Conservation (phyloP, 2,329 filamentous ascomycete genomes). For the Monilinia fructicola region DNA sequence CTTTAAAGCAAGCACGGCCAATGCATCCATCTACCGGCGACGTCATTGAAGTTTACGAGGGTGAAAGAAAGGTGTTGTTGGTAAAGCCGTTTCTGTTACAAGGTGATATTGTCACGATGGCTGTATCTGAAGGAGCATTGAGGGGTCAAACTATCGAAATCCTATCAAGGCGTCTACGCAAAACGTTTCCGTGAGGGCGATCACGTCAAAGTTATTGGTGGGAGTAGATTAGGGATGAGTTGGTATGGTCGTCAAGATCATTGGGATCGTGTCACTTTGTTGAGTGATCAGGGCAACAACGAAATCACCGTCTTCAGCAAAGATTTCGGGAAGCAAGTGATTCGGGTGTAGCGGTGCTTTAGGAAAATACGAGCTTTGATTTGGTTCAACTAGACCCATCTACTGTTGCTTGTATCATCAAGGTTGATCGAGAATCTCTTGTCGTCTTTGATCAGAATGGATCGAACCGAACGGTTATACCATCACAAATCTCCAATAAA, state of each 20-base stretch:
- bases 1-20: slow-evolving; percentile 77
- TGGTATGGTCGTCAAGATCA: slow-evolving; percentile 93
- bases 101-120: slow-evolving; percentile 87
- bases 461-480: slow-evolving; percentile 76
- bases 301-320: slow-evolving; percentile 99
- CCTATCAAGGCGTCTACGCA: slow-evolving; percentile 88
- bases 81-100: slow-evolving; percentile 80
- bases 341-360: slow-evolving; percentile 77
- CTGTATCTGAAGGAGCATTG: slow-evolving; percentile 79
- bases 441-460: slow-evolving; percentile 89
- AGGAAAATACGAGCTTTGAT: slow-evolving; percentile 90
- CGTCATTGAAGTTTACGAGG: slow-evolving; percentile 93
- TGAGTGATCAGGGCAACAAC: slow-evolving; percentile 88
- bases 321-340: slow-evolving; percentile 92
- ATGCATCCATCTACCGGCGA: slow-evolving; percentile 87
- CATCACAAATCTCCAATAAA: slow-evolving; percentile 89
- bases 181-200: slow-evolving; percentile 93
- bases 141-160: slow-evolving; percentile 85
- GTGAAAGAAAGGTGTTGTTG: slow-evolving; percentile 88
- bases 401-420: slow-evolving; percentile 90
- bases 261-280: slow-evolving; percentile 84
- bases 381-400: slow-evolving; percentile 90
- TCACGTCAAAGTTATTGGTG: slow-evolving; percentile 97
- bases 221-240: slow-evolving; percentile 93
- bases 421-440: slow-evolving; percentile 90